Percentiles rank a stretch among this genome's conserved stretches.
Evolutionary conservation across 495 filamentous ascomycete genomes (phyloP).

Genomic region (Alectoria sarmentosa): DNA sequence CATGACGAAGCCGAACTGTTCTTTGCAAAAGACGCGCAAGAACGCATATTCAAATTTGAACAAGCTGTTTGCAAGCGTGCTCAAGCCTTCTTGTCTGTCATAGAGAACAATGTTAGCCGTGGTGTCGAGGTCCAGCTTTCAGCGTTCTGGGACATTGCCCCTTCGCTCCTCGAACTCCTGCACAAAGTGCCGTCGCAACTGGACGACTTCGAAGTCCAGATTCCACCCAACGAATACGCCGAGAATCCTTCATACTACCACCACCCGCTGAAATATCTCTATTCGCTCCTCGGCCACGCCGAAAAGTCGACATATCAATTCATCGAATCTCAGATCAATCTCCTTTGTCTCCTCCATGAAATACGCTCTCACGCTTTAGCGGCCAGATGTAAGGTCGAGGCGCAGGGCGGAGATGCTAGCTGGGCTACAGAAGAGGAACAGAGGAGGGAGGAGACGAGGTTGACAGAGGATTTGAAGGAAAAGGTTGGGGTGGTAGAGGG

Average conservation of each 20-base stretch:
- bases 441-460: slow-evolving; percentile 53
- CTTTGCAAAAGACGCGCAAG: slow-evolving; percentile 67
- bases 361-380: slow-evolving; percentile 71
- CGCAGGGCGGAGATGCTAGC: slow-evolving; percentile 40
- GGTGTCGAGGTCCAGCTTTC: slow-evolving; percentile 86
- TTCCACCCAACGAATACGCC: slow-evolving; percentile 68
- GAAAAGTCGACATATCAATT: slow-evolving; percentile 92
- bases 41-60: slow-evolving; percentile 59
- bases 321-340: slow-evolving; percentile 88
- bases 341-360: slow-evolving; percentile 90
- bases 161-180: slow-evolving; percentile 63
- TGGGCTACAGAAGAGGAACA: slow-evolving; percentile 54
- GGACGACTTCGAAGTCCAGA: slow-evolving; percentile 52
- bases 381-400: slow-evolving; percentile 46
- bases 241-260: slow-evolving; percentile 77
- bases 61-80: slow-evolving; percentile 60
- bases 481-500: slow-evolving; percentile 84
- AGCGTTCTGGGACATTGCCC: slow-evolving; percentile 97
- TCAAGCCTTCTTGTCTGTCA: slow-evolving; percentile 68
- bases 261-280: slow-evolving; percentile 83
- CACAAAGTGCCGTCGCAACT: slow-evolving; percentile 65
- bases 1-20: slow-evolving; percentile 67
- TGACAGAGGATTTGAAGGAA: slow-evolving; percentile 87
- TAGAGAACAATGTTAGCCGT: slow-evolving; percentile 77
- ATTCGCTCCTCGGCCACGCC: slow-evolving; percentile 72